Percentiles rank a stretch among this genome's conserved stretches.
These are phyloP conservation scores for Monascus purpureus DNA, from an alignment of 495 filamentous ascomycete genomes.

Conservation along the genomic window DNA sequence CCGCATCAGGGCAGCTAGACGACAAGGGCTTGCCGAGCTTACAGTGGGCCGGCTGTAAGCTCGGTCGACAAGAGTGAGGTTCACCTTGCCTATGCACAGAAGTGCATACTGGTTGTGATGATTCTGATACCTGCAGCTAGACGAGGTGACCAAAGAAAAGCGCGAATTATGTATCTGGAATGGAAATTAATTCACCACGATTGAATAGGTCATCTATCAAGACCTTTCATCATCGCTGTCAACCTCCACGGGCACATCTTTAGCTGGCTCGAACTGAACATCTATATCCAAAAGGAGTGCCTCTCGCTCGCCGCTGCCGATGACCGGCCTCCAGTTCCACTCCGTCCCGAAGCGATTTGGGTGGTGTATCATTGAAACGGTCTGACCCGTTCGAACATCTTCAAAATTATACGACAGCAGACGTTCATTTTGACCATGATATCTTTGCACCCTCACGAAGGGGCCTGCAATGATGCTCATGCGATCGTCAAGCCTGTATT, in stretches of 20 bases:
- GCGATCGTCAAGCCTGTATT: constrained; percentile 2
- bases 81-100: too few relatives aligned
- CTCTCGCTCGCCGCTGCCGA: not conserved
- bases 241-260: constrained; percentile 2
- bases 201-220: too few relatives aligned
- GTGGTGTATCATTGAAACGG: not conserved
- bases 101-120: too few relatives aligned
- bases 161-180: too few relatives aligned
- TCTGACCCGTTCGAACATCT: constrained; percentile 1
- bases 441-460: constrained; percentile 1
- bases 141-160: too few relatives aligned
- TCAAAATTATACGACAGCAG: constrained; percentile 1
- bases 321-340: not conserved
- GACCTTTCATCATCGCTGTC: constrained; percentile 2
- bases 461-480: constrained; percentile 1
- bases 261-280: constrained; percentile 1
- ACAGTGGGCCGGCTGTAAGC: too few relatives aligned
- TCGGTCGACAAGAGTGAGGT: too few relatives aligned
- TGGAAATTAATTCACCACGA: too few relatives aligned
- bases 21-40: too few relatives aligned
- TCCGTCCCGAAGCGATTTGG: not conserved
- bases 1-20: too few relatives aligned
- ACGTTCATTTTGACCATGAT: constrained; percentile 1
- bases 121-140: too few relatives aligned
- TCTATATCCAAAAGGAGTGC: not conserved